phyloP scores from a whole-genome alignment of 441 rosid genomes.

The Breynia disticha region DNA sequence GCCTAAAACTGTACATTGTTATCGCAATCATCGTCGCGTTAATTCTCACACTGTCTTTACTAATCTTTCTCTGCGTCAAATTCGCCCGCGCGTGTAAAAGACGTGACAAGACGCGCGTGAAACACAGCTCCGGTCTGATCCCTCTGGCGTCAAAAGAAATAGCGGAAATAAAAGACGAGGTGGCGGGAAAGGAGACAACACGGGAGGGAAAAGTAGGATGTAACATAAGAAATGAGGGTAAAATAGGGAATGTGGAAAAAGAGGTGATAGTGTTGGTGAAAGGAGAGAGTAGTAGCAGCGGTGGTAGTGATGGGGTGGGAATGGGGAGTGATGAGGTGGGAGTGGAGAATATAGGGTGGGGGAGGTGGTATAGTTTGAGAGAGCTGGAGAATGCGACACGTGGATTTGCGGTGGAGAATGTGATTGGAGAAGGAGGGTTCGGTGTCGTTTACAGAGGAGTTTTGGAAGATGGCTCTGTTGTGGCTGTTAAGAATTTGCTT shows the following conservation, averaged over 20 bases:
- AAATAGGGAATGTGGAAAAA: conserved; percentile 20
- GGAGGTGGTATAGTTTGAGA: conserved; percentile 48
- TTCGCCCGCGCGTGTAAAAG: conserved; percentile 36
- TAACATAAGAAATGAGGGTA: conserved; percentile 20
- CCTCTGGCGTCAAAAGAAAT: conserved; percentile 67
- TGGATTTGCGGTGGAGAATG: conserved; percentile 38
- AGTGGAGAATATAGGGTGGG: conserved; percentile 47
- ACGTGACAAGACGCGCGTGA: conserved; percentile 35
- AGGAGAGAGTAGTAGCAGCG: conserved; percentile 1
- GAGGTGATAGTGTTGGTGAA: conserved; percentile 9
- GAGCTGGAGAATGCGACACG: conserved; percentile 46
- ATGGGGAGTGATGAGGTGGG: conserved; percentile 22
- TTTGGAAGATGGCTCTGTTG: conserved; percentile 27
- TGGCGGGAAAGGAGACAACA: conserved; percentile 20
- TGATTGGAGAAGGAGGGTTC: conserved; percentile 54
- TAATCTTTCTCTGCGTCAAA: conserved; percentile 45
- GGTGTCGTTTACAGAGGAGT: conserved; percentile 48
- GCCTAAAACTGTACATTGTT: conserved; percentile 47
- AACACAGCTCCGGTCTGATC: conserved; percentile 61
- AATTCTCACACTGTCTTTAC: conserved; percentile 25
- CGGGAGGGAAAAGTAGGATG: too few relatives aligned
- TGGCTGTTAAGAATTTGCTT: conserved; percentile 50
- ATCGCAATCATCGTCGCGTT: conserved; percentile 37
- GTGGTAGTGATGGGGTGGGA: conserved; percentile 12
- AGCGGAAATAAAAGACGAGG: conserved; percentile 47